These are phyloP conservation scores for Cardiosporidium cionae DNA, from an alignment of 169 alveolate species.

Conservation along the genomic window DNA sequence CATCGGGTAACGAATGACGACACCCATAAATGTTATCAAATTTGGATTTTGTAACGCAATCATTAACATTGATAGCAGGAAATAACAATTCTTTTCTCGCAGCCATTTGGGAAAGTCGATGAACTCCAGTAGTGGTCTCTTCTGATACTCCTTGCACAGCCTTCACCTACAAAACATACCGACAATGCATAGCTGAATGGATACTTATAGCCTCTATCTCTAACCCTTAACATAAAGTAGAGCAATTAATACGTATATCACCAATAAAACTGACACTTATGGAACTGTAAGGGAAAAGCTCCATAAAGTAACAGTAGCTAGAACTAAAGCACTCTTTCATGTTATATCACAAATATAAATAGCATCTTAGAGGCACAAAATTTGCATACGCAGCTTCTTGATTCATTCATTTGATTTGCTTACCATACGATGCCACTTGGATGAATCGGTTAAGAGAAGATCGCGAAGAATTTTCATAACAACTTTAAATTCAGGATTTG, in stretches of 20 bases:
- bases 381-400: too few relatives aligned
- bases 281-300: too few relatives aligned
- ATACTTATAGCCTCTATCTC: too few relatives aligned
- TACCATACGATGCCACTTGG: slow-evolving; percentile 78
- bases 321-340: too few relatives aligned
- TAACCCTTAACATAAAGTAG: too few relatives aligned
- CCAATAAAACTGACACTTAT: too few relatives aligned
- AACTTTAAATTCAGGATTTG: slow-evolving; percentile 36
- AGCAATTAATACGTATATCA: too few relatives aligned
- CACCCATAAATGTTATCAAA: slow-evolving; percentile 97
- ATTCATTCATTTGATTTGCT: not conserved
- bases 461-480: slow-evolving; percentile 68
- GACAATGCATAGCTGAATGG: too few relatives aligned
- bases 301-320: too few relatives aligned
- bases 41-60: slow-evolving; percentile 93
- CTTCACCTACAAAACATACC: slow-evolving; percentile 46
- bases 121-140: slow-evolving; percentile 98
- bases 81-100: slow-evolving; percentile 75
- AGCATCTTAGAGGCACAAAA: too few relatives aligned
- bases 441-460: slow-evolving; percentile 66
- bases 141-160: slow-evolving; percentile 89
- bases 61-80: slow-evolving; percentile 93
- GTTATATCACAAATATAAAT: too few relatives aligned
- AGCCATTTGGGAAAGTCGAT: slow-evolving; percentile 80
- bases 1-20: slow-evolving; percentile 95